Evolutionary conservation across 139 green algal genomes (phyloP), one percentile per base, ranked within the genome.

Genomic region (Limnomonas spitsbergensis): DNA sequence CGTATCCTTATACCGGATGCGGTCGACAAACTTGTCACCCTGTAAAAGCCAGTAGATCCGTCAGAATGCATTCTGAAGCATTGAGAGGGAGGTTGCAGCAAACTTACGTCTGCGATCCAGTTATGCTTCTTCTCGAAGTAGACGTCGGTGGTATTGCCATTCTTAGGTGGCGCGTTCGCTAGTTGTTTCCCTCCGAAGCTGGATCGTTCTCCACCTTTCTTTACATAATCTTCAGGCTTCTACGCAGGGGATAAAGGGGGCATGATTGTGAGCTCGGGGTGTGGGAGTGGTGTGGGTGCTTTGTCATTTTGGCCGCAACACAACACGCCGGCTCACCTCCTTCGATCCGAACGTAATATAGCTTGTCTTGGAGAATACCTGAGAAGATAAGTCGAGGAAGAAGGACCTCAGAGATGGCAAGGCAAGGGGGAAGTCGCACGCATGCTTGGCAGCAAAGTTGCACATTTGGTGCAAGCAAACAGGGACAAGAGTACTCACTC

Each of bases 81-180:
- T n/a, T n/a, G n/a, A n/a, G n/a, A n/a, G n/a, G n/a, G n/a, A n/a
- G n/a, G n/a, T n/a, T n/a, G n/a, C n/a, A n/a, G n/a, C n/a, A n/a
- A n/a, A 81, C 85, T 81, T 52, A 89, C 88, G 31, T 88, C 82
- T 36, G 66, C 79, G 61, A 90, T 90, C 83, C 84, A 91, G 54
- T 84, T 84, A 73, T 92, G 90, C 75, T 91, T 90, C 81, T 94
- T 93, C 42, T 91, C 86, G 68, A 97, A 95, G 40, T 92, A 93
- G 0, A 85, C 84, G 29, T 94, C 90, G 1, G 85, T 81, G 0
- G 87, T 92, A 36, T 87, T 85, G 35, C 90, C 88, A 1, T 85
- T 77, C 53, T 88, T 90, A 0, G 84, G 82, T 32, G 88, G 71
- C 0, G 69, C 54, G 2, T 80, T 90, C 31, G 61, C 52, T 36